A percentile compares a stretch with the other conserved stretches of the same genome.
Conservation (phyloP, 2,329 filamentous ascomycete genomes). For the Capronia coronata region DNA sequence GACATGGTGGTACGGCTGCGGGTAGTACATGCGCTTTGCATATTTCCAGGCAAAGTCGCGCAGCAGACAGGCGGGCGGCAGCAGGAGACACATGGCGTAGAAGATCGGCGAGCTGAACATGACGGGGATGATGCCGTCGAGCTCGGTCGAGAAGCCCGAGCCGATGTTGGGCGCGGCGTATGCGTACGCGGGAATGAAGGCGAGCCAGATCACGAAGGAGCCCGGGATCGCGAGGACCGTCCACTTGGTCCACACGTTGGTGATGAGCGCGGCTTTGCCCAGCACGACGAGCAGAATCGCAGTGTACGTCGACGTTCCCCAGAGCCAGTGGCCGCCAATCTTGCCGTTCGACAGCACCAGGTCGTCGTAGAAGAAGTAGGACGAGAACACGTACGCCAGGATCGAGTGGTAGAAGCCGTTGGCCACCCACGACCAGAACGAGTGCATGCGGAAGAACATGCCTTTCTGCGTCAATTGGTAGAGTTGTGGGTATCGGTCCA, state of each 20-base stretch:
- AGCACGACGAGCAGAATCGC: conserved; percentile 89
- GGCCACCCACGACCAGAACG: conserved; percentile 84
- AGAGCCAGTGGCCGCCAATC: conserved; percentile 90
- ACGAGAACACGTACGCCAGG: conserved; percentile 77
- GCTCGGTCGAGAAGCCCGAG: conserved; percentile 72
- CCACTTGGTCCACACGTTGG: conserved; percentile 98
- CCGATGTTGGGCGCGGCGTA: conserved; percentile 74
- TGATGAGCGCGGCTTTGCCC: conserved; percentile 88
- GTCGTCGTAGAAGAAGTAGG: conserved; percentile 76
- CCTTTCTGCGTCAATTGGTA: conserved; percentile 92
- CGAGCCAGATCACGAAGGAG: conserved; percentile 84
- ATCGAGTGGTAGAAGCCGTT: conserved; percentile 96
- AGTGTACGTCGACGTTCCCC: conserved; percentile 92
- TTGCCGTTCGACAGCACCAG: conserved; percentile 71
- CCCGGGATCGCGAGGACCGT: conserved; percentile 92
- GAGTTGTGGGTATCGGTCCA: conserved; percentile 93
- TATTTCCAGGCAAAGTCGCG: conserved; percentile 97
- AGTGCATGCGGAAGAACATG: conserved; percentile 85
- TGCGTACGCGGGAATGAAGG: conserved; percentile 81
- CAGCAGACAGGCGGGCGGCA: conserved; percentile 74
- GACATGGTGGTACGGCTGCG: conserved; percentile 93
- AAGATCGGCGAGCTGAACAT: conserved; percentile 78
- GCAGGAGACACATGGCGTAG: conserved; percentile 78
- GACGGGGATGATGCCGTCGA: conserved; percentile 72
- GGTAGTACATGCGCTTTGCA: conserved; percentile 91